Percentiles rank a stretch among this genome's conserved stretches.
These are phyloP conservation scores for Artomyces pyxidatus DNA, from an alignment of 768 basidiomycete species.

Conservation along the genomic window DNA sequence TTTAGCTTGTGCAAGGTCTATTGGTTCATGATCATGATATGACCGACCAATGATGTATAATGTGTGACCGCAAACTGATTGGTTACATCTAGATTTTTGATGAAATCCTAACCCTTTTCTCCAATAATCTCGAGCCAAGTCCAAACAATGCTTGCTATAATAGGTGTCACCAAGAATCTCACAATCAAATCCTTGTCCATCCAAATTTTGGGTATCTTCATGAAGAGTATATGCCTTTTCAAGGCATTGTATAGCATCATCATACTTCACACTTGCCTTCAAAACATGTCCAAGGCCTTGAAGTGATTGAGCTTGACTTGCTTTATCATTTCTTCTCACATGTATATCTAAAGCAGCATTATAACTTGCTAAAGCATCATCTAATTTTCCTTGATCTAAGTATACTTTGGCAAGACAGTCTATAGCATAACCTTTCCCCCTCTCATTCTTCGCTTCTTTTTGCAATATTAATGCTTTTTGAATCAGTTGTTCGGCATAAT, in stretches of 20 bases:
- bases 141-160: too few species aligned
- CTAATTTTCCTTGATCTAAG: not conserved
- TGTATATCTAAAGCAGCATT: not conserved
- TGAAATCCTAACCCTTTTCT: too few species aligned
- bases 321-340: not conserved
- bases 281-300: not conserved
- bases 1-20: too few species aligned
- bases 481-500: not conserved
- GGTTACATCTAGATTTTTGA: too few species aligned
- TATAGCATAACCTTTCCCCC: not conserved
- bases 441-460: not conserved
- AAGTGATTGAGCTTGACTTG: not conserved
- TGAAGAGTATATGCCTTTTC: not conserved
- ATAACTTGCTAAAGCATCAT: not conserved
- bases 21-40: too few species aligned
- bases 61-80: too few species aligned
- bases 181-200: too few species aligned
- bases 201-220: too few species aligned
- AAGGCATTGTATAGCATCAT: not conserved
- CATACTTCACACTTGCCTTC: not conserved
- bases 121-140: too few species aligned
- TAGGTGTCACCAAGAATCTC: too few species aligned
- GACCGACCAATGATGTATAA: too few species aligned
- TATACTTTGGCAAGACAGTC: not conserved
- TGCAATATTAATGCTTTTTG: not conserved